Conservation (phyloP, 805 yeast species). For the Spathaspora hagerdaliae region DNA sequence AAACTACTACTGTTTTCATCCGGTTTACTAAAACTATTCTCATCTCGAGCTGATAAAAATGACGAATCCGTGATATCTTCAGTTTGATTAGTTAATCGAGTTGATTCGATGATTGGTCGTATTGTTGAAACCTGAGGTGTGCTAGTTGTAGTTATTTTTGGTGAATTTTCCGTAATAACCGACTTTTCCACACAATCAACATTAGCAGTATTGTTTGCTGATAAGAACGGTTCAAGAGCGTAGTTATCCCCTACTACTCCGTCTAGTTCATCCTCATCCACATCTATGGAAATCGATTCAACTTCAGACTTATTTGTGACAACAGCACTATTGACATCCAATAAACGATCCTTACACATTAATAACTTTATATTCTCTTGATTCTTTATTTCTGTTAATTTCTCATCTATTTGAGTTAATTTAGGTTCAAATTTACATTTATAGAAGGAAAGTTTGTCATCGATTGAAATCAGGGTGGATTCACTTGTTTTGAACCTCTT, state of each 20-base stretch:
- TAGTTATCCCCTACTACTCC: background rate
- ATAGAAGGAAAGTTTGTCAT: conserved; percentile 29
- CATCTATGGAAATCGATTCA: background rate
- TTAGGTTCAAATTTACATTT: conserved; percentile 21
- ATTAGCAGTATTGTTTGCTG: background rate
- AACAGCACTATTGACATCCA: background rate
- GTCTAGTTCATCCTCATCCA: no score
- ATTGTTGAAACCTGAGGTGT: background rate
- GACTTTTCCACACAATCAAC: no score
- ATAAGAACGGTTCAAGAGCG: background rate
- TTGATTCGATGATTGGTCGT: background rate
- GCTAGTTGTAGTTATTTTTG: background rate
- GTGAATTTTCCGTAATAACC: background rate
- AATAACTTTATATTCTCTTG: background rate
- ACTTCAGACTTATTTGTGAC: background rate
- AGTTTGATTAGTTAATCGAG: background rate
- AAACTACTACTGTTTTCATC: background rate
- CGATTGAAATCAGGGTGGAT: conserved; percentile 35
- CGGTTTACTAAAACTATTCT: background rate
- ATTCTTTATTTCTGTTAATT: background rate
- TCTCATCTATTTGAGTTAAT: conserved; percentile 14
- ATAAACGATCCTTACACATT: no score
- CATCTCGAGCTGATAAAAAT: no score
- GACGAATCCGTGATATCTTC: background rate
- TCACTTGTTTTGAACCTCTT: conserved; percentile 28